phyloP scores from a whole-genome alignment of 139 green algal genomes.

The Edaphochlamys debaryana region DNA sequence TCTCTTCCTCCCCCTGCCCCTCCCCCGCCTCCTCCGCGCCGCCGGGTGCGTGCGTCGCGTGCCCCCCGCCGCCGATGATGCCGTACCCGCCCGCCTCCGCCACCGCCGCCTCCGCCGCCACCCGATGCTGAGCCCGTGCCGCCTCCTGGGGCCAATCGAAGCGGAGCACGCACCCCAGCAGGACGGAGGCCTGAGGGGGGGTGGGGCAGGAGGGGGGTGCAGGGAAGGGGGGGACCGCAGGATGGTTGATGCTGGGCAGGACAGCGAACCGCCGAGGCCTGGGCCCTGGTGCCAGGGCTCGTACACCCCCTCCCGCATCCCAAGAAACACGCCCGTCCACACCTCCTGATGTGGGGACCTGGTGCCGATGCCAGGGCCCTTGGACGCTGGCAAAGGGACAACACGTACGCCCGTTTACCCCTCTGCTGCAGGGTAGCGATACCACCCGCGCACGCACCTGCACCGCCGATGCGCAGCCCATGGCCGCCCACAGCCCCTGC shows the following conservation, averaged over 20 bases:
- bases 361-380: too few species aligned
- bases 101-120: constrained; percentile 5
- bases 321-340: background rate
- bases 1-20: background rate
- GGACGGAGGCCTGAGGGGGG: constrained; percentile 2
- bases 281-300: background rate
- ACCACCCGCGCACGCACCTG: constrained; percentile 2
- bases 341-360: background rate
- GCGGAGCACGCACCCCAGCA: background rate
- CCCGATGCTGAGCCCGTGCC: background rate
- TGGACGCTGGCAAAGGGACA: background rate
- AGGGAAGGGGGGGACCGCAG: background rate
- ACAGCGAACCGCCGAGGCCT: too few species aligned
- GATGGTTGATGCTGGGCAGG: background rate
- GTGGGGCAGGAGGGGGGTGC: background rate
- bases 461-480: constrained; percentile 15
- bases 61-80: background rate
- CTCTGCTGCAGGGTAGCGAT: background rate
- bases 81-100: background rate
- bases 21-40: background rate
- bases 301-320: background rate
- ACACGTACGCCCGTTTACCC: background rate
- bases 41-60: background rate
- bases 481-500: constrained; percentile 34
- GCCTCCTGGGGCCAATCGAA: constrained; percentile 34